These are phyloP conservation scores for Tuber aestivum DNA, from an alignment of 495 filamentous ascomycete species.

Conservation along the genomic window DNA sequence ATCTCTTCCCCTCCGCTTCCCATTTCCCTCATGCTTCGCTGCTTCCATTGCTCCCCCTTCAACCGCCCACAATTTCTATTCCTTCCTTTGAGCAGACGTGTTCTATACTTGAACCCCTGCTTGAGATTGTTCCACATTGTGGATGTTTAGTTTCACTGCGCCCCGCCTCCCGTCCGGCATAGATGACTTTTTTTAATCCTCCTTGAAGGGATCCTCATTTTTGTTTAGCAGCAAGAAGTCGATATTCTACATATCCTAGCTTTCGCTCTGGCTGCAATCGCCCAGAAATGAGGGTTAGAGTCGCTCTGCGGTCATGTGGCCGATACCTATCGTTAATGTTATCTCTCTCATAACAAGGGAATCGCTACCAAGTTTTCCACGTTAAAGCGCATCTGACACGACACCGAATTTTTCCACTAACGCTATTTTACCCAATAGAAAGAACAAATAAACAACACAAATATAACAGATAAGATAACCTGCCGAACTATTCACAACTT, in stretches of 20 bases:
- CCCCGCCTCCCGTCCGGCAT: conserved; percentile 32
- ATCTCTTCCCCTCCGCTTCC: conserved; percentile 5
- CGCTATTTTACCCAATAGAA: conserved; percentile 23
- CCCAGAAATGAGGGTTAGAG: conserved; percentile 17
- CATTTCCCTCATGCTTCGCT: background rate
- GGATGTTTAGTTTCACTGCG: conserved; percentile 34
- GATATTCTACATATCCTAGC: conserved; percentile 19
- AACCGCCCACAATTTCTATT: conserved; percentile 30
- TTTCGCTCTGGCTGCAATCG: conserved; percentile 28
- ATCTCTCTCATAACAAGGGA: conserved; percentile 26
- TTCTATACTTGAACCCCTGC: conserved; percentile 22
- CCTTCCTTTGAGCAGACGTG: conserved; percentile 24
- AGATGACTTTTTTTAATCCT: conserved; percentile 17
- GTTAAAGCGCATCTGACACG: conserved; percentile 18
- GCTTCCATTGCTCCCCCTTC: background rate
- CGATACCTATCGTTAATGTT: conserved; percentile 10
- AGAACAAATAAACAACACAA: conserved; percentile 27
- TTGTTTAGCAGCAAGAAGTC: conserved; percentile 19
- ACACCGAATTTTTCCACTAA: conserved; percentile 31
- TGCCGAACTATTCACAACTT: conserved; percentile 29
- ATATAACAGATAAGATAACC: conserved; percentile 27
- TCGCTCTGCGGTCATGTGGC: conserved; percentile 13
- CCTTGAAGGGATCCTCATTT: conserved; percentile 25
- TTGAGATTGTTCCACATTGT: conserved; percentile 38
- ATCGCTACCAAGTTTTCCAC: conserved; percentile 17